Conservation (phyloP, 1,139 yeast species). For the Pichia sp. region DNA sequence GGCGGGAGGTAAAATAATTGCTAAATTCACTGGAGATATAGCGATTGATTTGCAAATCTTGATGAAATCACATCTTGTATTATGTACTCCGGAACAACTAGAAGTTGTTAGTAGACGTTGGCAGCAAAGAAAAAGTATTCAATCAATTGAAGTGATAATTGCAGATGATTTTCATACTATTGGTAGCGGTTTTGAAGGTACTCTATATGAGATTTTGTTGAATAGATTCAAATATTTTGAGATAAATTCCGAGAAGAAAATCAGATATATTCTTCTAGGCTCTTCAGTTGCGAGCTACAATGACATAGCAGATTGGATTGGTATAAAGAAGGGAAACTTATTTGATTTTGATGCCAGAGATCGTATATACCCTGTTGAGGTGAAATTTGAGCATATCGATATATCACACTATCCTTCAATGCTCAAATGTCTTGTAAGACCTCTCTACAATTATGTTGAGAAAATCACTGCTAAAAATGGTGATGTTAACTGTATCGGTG, state of each 20-base stretch:
- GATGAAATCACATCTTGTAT: conserved; percentile 54
- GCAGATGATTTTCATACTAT: conserved; percentile 72
- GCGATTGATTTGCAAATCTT: conserved; percentile 47
- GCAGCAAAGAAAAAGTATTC: conserved; percentile 68
- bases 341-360: conserved; percentile 67
- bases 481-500: conserved; percentile 40
- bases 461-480: conserved; percentile 22
- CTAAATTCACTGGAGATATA: conserved; percentile 57
- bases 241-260: conserved; percentile 46
- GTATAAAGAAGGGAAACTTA: conserved; percentile 47
- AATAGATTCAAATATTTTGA: conserved; percentile 67
- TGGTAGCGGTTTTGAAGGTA: conserved; percentile 51
- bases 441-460: conserved; percentile 36
- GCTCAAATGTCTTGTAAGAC: conserved; percentile 43
- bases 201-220: conserved; percentile 59
- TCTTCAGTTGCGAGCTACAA: conserved; percentile 66
- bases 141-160: conserved; percentile 58
- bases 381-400: conserved; percentile 48
- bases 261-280: conserved; percentile 62
- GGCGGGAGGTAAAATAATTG: conserved; percentile 44
- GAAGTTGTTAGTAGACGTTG: conserved; percentile 70
- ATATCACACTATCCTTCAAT: conserved; percentile 43
- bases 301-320: conserved; percentile 85
- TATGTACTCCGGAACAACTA: conserved; percentile 76
- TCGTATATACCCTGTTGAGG: conserved; percentile 48